A percentile compares a stretch with the other conserved stretches of the same genome.
Conservation (phyloP, 2,329 filamentous ascomycete species). For the Chaetomiaceae sp. region DNA sequence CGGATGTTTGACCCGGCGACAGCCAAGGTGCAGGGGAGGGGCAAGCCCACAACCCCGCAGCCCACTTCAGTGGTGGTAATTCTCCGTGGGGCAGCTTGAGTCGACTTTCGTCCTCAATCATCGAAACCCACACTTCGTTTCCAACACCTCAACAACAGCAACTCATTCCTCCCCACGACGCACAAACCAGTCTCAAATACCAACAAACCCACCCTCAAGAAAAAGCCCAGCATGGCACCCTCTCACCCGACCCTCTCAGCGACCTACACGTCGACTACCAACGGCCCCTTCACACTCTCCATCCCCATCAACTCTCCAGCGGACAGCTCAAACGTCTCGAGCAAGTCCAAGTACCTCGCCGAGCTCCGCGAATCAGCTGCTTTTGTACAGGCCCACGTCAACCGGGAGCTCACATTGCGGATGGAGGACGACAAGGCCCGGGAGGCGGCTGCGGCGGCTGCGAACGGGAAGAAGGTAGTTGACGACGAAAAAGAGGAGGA, state of each 20-base stretch:
- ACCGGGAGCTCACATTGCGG: conserved; percentile 63
- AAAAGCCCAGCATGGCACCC: conserved; percentile 16
- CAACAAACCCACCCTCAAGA: too few relatives aligned
- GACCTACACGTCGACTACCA: conserved; percentile 50
- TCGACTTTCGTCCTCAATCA: not conserved
- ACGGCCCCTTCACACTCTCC: conserved; percentile 42
- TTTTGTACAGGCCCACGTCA: conserved; percentile 61
- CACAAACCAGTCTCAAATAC: too few relatives aligned
- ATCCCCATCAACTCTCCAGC: conserved; percentile 35
- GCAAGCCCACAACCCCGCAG: conserved; percentile 15
- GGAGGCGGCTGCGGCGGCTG: conserved; percentile 20
- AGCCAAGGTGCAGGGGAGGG: not conserved
- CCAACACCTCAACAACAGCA: not conserved
- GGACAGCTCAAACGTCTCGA: conserved; percentile 29
- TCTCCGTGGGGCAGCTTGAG: too few relatives aligned
- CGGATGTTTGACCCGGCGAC: conserved; percentile 7
- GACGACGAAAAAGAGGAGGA: conserved; percentile 62
- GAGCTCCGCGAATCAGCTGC: conserved; percentile 53
- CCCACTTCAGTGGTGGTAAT: too few relatives aligned
- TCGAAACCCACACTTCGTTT: not conserved
- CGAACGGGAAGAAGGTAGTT: conserved; percentile 21
- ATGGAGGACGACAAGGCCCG: conserved; percentile 68
- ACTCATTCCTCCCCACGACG: too few relatives aligned
- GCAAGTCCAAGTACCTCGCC: conserved; percentile 56
- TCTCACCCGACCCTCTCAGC: conserved; percentile 37